Evolutionary conservation across 306 rosid genomes (phyloP).

Genomic region (Cucumis melo): DNA sequence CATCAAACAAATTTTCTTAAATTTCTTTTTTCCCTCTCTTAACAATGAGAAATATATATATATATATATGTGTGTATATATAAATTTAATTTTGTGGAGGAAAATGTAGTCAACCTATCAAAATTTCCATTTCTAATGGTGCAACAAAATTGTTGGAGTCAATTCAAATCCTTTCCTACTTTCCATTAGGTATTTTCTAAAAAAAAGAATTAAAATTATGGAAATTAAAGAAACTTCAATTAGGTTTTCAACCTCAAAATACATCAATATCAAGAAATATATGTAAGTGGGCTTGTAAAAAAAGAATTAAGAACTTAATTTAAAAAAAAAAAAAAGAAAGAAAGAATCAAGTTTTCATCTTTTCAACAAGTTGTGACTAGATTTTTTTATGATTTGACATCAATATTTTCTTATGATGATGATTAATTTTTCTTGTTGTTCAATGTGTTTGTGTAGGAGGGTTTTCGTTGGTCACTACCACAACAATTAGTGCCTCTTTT

Average conservation of each 20-base stretch:
- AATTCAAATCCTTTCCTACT: neutral
- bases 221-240: too few relatives aligned
- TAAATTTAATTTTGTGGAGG: neutral
- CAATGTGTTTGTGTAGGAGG: neutral
- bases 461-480: neutral
- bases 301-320: too few relatives aligned
- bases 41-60: neutral
- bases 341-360: neutral
- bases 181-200: neutral
- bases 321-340: too few relatives aligned
- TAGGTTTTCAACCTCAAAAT: neutral
- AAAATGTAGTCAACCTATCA: neutral
- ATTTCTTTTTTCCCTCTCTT: neutral
- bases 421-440: too few relatives aligned
- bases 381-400: neutral
- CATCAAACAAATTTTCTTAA: neutral
- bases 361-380: neutral
- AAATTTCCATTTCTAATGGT: neutral
- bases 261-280: neutral
- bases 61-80: neutral
- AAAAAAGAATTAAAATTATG: too few relatives aligned
- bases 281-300: neutral
- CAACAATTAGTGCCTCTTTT: neutral
- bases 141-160: conserved; percentile 4
- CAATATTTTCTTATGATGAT: neutral